phyloP scores from a whole-genome alignment of 257 asterid species.

The Solanum tarapatanum region DNA sequence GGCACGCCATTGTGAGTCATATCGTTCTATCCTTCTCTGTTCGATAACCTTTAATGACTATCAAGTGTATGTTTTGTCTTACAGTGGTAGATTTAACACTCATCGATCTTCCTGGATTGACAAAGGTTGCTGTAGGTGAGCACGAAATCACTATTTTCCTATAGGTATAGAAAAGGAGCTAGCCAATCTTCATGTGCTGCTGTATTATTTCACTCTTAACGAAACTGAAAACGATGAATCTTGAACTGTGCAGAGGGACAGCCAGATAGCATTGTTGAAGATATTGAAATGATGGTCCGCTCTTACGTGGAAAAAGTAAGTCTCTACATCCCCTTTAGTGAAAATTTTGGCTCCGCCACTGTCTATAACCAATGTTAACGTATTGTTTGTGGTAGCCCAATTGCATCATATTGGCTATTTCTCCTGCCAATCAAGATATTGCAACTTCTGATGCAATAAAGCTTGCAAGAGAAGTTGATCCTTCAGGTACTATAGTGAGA shows the following conservation, averaged over 20 bases:
- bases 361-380: not conserved
- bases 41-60: not conserved
- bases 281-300: conserved; percentile 94
- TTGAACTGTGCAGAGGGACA: conserved; percentile 75
- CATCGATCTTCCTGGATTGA: conserved; percentile 96
- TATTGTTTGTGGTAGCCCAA: conserved; percentile 44
- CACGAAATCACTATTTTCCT: conserved; percentile 9
- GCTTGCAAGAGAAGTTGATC: conserved; percentile 96
- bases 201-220: not conserved
- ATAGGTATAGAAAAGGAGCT: conserved; percentile 1
- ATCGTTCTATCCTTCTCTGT: not conserved
- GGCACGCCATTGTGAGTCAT: not conserved
- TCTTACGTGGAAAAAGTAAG: conserved; percentile 92
- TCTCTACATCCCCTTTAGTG: not conserved
- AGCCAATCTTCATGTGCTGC: not conserved
- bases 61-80: conserved; percentile 10
- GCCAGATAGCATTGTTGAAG: conserved; percentile 75
- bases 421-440: conserved; percentile 98
- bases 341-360: not conserved
- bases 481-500: conserved; percentile 42
- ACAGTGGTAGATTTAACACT: conserved; percentile 91
- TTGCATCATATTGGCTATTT: conserved; percentile 92
- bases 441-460: conserved; percentile 98
- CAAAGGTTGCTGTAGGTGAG: conserved; percentile 98
- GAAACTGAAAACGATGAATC: not conserved